Conservation (phyloP, 2,329 filamentous ascomycete species). For the Elsinoe fawcettii region DNA sequence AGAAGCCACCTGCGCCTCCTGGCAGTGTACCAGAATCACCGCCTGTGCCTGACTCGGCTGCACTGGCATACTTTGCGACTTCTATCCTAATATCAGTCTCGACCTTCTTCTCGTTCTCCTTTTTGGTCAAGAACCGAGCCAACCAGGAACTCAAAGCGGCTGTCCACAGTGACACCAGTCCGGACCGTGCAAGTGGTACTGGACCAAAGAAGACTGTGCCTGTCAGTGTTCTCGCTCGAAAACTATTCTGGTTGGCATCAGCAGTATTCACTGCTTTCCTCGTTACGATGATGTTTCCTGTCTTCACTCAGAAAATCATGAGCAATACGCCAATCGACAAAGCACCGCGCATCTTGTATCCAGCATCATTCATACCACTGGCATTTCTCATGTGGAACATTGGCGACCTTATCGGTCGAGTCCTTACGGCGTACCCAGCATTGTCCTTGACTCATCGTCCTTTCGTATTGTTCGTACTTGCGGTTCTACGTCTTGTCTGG, state of each 20-base stretch:
- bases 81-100: conserved; percentile 67
- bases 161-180: conserved; percentile 14
- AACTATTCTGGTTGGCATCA: conserved; percentile 70
- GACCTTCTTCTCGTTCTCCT: conserved; percentile 65
- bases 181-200: conserved; percentile 9
- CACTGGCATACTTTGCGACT: conserved; percentile 85
- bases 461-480: conserved; percentile 56
- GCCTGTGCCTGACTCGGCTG: conserved; percentile 55
- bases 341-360: conserved; percentile 55
- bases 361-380: conserved; percentile 76
- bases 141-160: conserved; percentile 21
- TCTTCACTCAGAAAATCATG: conserved; percentile 60
- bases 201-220: conserved; percentile 45
- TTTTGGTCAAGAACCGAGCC: conserved; percentile 54
- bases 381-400: conserved; percentile 90
- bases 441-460: conserved; percentile 56
- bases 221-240: conserved; percentile 61
- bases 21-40: conserved; percentile 23
- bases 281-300: conserved; percentile 89
- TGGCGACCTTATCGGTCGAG: conserved; percentile 72
- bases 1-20: conserved; percentile 21
- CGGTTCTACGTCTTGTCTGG: conserved; percentile 59
- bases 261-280: conserved; percentile 74
- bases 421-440: conserved; percentile 54
- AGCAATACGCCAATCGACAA: conserved; percentile 35